Evolutionary conservation across 2,329 filamentous ascomycete genomes (phyloP).

Genomic region (Aspergillus sp.): DNA sequence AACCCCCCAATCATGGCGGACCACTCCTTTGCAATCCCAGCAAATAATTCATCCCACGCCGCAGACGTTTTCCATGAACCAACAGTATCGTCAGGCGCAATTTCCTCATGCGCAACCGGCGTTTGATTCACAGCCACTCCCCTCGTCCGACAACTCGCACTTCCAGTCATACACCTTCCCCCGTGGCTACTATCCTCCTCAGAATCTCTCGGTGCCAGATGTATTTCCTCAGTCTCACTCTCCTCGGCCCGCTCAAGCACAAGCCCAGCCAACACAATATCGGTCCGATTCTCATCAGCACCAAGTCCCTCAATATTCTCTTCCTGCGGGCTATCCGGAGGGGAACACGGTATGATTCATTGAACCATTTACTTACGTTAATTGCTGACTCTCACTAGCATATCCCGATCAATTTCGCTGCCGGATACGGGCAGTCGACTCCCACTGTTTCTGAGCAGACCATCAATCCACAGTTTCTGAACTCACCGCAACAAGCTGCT

Average conservation of each 20-base stretch:
- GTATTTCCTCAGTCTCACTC: conserved; percentile 29
- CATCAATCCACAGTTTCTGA: conserved; percentile 45
- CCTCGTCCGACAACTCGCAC: conserved; percentile 31
- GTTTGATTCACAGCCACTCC: conserved; percentile 32
- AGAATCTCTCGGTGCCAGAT: conserved; percentile 31
- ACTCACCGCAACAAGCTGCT: conserved; percentile 27
- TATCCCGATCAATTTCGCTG: conserved; percentile 32
- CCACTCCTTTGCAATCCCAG: conserved; percentile 33
- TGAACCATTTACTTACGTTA: not conserved
- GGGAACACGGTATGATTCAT: conserved; percentile 26
- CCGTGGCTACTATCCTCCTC: conserved; percentile 34
- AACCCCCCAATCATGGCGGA: conserved; percentile 36
- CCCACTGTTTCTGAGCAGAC: conserved; percentile 32
- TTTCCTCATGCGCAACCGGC: conserved; percentile 34
- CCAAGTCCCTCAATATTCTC: conserved; percentile 28
- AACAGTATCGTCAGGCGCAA: conserved; percentile 36
- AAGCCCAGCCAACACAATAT: conserved; percentile 24
- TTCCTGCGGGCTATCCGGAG: conserved; percentile 30
- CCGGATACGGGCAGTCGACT: conserved; percentile 30
- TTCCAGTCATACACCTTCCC: conserved; percentile 38
- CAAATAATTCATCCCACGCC: conserved; percentile 25
- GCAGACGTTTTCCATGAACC: conserved; percentile 29
- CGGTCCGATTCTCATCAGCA: conserved; percentile 20
- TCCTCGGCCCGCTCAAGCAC: conserved; percentile 27
- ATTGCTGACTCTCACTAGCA: conserved; percentile 24